Percentiles rank a stretch among this genome's conserved stretches.
phyloP scores from a whole-genome alignment of 768 basidiomycete species.

The Lanmaoa rubissima region DNA sequence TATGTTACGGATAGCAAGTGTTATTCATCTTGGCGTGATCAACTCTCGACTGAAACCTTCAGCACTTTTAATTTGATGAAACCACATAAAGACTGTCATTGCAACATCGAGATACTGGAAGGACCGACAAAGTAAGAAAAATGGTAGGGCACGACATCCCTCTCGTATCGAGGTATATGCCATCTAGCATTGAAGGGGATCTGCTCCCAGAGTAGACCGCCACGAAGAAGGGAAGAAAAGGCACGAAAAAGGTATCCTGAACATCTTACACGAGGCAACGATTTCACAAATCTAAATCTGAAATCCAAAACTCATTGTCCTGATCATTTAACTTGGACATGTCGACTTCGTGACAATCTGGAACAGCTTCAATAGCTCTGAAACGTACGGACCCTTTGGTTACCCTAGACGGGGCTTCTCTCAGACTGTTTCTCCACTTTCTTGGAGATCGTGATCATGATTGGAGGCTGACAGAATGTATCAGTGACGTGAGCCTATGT shows the following conservation, averaged over 20 bases:
- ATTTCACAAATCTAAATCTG: not conserved
- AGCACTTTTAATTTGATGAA: not conserved
- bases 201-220: not conserved
- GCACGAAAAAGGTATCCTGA: not conserved
- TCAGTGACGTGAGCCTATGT: not conserved
- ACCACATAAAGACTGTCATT: not conserved
- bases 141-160: not conserved
- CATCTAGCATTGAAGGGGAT: not conserved
- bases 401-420: constrained; percentile 6
- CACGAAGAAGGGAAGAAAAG: not conserved
- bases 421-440: constrained; percentile 5
- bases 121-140: not conserved
- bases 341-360: not conserved
- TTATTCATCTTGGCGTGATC: not conserved
- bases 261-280: not conserved
- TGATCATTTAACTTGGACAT: not conserved
- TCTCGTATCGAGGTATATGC: not conserved
- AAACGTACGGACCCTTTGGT: not conserved
- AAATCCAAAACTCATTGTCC: not conserved
- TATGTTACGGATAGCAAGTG: not conserved
- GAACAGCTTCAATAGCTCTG: not conserved
- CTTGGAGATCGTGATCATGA: constrained; percentile 16
- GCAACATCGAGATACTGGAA: not conserved
- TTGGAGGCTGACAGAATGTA: constrained; percentile 11
- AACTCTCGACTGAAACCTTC: not conserved